Evolutionary conservation across 371 early-diverging fungal species (phyloP), one percentile per base, ranked within the genome.

Genomic region (Mucor irregularis): DNA sequence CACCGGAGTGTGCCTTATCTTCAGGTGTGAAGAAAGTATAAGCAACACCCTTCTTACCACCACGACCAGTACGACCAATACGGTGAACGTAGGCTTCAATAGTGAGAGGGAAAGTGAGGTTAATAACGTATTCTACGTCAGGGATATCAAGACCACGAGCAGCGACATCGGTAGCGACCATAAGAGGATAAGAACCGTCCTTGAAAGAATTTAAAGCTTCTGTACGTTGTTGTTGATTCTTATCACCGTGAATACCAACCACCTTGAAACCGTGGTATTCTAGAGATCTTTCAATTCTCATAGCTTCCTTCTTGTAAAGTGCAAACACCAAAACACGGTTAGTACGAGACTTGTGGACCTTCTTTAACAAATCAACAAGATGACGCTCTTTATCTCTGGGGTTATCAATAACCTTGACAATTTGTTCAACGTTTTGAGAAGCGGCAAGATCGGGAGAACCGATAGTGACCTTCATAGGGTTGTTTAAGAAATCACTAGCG

Each of bases 101-200:
- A 43, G 94, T 95, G 61, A 92, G 76, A 8, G 99, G 99, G 78
- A 99, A 96, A 33, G 97, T 97, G 62, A 92, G 86, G 77, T 99
- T 99, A 75, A 99, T 92, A 11, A 99, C 99, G 65, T 93, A 90
- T 58, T 93, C 92, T n/a, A 99, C 93, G 53, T 94, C 89, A 30
- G 97, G 95, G 60, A 99, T 92, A 78, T 98, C 98, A 59, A 99
- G 81, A 52, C 99, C 99, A 70, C 98, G 87, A 39, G 96, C 91
- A 48, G 93, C 96, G 39, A 97, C 96, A 76, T 95, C 96, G 0
- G 98, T 98, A 8, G 95, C 95, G 53, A 96, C 83, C 78, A 96
- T 82, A 22, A 95, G 66, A 9, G 90, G 92, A 16, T 66, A 67
- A 13, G 72, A 65, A 14, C 92, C 94, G 64, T 74, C 80, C 66